Percentiles rank a stretch among this genome's conserved stretches.
phyloP scores from a whole-genome alignment of 169 alveolate genomes.

The Plasmodium adleri region DNA sequence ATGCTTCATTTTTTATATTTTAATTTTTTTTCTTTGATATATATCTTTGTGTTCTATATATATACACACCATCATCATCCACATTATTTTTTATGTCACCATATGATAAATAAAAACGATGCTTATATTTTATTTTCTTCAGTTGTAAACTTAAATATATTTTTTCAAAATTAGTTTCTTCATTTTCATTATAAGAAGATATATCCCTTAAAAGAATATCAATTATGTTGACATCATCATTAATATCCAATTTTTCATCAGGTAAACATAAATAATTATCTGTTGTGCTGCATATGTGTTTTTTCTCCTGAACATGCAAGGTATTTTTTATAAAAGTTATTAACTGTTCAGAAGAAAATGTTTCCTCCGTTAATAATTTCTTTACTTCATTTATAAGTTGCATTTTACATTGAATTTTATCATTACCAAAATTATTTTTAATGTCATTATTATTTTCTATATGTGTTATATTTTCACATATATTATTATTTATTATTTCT shows the following conservation, averaged over 20 bases:
- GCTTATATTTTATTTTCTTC: slow-evolving; percentile 71
- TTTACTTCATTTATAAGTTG: slow-evolving; percentile 29
- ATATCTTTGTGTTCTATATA: slow-evolving; percentile 64
- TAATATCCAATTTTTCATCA: not conserved
- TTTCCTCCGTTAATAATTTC: slow-evolving; percentile 13
- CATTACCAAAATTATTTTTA: not conserved
- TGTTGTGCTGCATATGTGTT: not conserved
- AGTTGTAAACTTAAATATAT: slow-evolving; percentile 58
- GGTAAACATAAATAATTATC: not conserved
- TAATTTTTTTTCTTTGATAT: slow-evolving; percentile 38
- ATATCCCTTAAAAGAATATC: slow-evolving; percentile 26
- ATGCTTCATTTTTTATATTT: no score
- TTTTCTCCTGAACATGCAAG: not conserved
- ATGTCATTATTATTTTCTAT: not conserved
- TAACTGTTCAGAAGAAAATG: slow-evolving; percentile 27
- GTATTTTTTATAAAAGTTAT: slow-evolving; percentile 17
- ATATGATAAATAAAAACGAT: slow-evolving; percentile 22
- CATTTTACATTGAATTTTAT: not conserved
- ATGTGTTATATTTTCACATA: not conserved
- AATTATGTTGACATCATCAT: slow-evolving; percentile 5
- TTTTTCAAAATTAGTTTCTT: slow-evolving; percentile 23
- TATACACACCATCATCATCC: slow-evolving; percentile 73
- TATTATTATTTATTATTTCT: not conserved
- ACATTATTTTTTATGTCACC: slow-evolving; percentile 27
- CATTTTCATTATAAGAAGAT: slow-evolving; percentile 11